Percentiles rank a stretch among this genome's conserved stretches.
Conservation (phyloP, 108 stramenopile species). For the Skeletonema potamos region DNA sequence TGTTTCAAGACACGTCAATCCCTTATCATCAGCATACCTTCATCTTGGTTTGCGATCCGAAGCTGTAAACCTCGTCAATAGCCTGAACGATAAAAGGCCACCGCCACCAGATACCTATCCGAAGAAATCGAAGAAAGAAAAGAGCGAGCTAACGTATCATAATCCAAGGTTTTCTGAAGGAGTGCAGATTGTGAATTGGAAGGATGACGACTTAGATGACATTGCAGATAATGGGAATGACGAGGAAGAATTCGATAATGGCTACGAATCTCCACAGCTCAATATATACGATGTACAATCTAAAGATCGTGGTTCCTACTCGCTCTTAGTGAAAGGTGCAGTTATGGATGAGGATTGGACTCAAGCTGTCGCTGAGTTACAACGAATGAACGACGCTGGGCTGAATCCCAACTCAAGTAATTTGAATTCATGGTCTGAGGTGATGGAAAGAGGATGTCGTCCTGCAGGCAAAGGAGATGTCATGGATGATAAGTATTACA, state of each 20-base stretch:
- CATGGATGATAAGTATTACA: slow-evolving; percentile 44
- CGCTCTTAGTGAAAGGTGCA: slow-evolving; percentile 71
- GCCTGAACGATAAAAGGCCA: slow-evolving; percentile 49
- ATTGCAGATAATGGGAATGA: slow-evolving; percentile 45
- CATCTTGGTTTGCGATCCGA: slow-evolving; percentile 49
- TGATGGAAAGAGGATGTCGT: slow-evolving; percentile 28
- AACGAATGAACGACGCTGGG: slow-evolving; percentile 72
- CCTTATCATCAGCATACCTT: slow-evolving; percentile 67
- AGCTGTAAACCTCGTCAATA: slow-evolving; percentile 50
- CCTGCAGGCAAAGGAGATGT: slow-evolving; percentile 11
- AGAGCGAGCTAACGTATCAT: not conserved
- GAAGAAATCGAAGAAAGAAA: slow-evolving; percentile 1
- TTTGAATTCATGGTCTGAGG: slow-evolving; percentile 75
- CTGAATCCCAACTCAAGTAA: slow-evolving; percentile 69
- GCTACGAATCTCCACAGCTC: slow-evolving; percentile 21
- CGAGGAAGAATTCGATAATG: slow-evolving; percentile 38
- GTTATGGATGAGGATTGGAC: slow-evolving; percentile 68
- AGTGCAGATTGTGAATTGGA: slow-evolving; percentile 14
- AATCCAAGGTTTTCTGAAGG: slow-evolving; percentile 16
- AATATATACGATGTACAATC: slow-evolving; percentile 36
- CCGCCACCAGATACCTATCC: not conserved
- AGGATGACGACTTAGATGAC: slow-evolving; percentile 44
- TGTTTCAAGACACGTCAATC: slow-evolving; percentile 63
- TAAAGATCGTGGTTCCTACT: slow-evolving; percentile 76
- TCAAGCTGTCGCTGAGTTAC: slow-evolving; percentile 61